Evolutionary conservation across 306 rosid species (phyloP).

Genomic region (Aeschynomene evenia): DNA sequence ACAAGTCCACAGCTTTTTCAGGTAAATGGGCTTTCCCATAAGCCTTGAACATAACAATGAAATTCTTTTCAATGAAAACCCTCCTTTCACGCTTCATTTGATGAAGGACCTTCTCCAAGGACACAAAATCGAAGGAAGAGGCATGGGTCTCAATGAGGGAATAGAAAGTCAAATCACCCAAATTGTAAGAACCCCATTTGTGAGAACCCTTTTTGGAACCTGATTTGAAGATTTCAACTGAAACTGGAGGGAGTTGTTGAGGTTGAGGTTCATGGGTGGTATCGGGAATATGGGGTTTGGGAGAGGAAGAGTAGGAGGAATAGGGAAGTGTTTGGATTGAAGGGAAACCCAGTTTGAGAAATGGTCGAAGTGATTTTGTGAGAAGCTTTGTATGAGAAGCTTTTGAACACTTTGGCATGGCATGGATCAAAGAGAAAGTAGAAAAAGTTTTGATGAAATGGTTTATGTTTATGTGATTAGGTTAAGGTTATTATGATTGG

Average conservation of each 20-base stretch:
- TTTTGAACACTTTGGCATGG: constrained; percentile 46
- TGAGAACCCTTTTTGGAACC: constrained; percentile 45
- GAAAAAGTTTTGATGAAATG: neutral
- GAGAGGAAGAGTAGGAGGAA: constrained; percentile 18
- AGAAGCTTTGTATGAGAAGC: constrained; percentile 33
- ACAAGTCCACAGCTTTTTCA: constrained; percentile 67
- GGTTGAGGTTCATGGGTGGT: constrained; percentile 17
- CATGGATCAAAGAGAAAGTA: constrained; percentile 34
- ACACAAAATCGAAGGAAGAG: constrained; percentile 50
- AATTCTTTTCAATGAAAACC: constrained; percentile 53
- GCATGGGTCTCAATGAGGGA: constrained; percentile 69
- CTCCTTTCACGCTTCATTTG: constrained; percentile 72
- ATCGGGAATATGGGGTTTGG: neutral
- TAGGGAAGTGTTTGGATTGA: constrained; percentile 14
- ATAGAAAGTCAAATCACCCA: constrained; percentile 79
- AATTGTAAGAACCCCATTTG: constrained; percentile 64
- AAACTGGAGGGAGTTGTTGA: constrained; percentile 33
- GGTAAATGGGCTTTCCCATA: constrained; percentile 84
- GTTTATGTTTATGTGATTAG: too few relatives aligned
- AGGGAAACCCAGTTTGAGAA: constrained; percentile 12
- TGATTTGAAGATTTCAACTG: constrained; percentile 59
- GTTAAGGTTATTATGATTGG: too few relatives aligned
- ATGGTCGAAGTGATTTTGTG: constrained; percentile 28
- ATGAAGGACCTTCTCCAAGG: constrained; percentile 58
- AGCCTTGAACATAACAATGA: constrained; percentile 72